Evolutionary conservation across 352 stramenopile genomes (phyloP), one percentile per base, ranked within the genome.

Genomic region (Phytophthora cactorum): DNA sequence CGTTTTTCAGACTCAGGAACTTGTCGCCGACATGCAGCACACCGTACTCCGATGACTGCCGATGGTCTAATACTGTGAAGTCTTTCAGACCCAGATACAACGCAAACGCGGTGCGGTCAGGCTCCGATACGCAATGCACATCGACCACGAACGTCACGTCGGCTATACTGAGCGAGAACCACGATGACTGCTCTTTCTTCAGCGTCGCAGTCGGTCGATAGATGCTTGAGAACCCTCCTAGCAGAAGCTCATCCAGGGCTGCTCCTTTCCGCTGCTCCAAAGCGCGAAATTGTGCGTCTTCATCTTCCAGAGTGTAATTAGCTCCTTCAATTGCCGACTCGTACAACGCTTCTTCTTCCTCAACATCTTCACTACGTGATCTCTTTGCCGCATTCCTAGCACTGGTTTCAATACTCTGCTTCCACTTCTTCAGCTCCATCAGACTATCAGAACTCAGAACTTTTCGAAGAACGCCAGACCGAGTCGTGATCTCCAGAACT

Each of bases 11-110:
- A 15, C 66, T 87, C 31, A 96, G 69, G 67, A 96, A 96, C 17
- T 90, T 87, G 58, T 96, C 85, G 0, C 89, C 89, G 17, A 96
- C 63, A 59, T 96, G 88, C 10, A 96, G 69, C 5, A 96, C 59
- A 22, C 75, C 87, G 29, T 93, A 87, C 47, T 89, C 89, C 10
- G 78, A 88, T 15, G 74, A 81, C 62, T 90, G 83, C 0, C 88
- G 84, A 64, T 94, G 84, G 31, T 95, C 88, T 12, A 86, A 50
- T 29, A 82, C 75, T 9, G 78, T 90, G 4, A 94, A 69, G 52
- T 84, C 83, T 34, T 82, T 79, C 22, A 91, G 67, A 2, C 78
- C 77, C 1, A 90, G 59, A 52, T 77, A 92, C n/a, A 93, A 66
- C 1, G 63, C 66, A 32, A 93, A 92, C 14, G 79, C 82, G 0